phyloP scores from a whole-genome alignment of 1,284 basidiomycete species.

The Hymenochaete sp. region DNA sequence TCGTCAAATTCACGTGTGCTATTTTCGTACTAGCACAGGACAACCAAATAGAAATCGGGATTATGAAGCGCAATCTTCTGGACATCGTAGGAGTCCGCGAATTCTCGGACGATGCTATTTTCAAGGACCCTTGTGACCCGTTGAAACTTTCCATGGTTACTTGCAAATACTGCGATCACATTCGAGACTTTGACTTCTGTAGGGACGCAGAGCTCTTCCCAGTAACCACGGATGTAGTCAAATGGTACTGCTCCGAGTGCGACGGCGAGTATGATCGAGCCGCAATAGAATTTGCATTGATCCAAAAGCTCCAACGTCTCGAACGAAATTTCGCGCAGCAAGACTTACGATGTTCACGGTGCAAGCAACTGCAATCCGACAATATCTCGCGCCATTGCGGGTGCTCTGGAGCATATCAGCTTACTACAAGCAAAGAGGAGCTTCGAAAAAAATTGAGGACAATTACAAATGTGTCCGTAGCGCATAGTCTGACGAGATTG shows the following conservation, averaged over 20 bases:
- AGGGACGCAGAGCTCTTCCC: conserved; percentile 85
- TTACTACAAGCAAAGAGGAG: conserved; percentile 65
- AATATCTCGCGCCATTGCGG: conserved; percentile 81
- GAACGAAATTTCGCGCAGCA: conserved; percentile 81
- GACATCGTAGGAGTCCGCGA: conserved; percentile 86
- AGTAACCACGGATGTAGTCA: conserved; percentile 38
- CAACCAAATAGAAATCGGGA: conserved; percentile 75
- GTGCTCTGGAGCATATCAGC: conserved; percentile 80
- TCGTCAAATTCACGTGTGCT: conserved; percentile 84
- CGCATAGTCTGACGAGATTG: conserved; percentile 57
- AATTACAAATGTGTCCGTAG: conserved; percentile 72
- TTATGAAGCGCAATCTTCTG: conserved; percentile 84
- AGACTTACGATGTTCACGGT: conserved; percentile 82
- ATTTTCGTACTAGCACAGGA: conserved; percentile 74
- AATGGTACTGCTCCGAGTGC: conserved; percentile 66
- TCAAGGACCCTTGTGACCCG: conserved; percentile 90
- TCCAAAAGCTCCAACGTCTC: conserved; percentile 66
- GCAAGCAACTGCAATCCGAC: conserved; percentile 81
- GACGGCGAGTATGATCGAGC: conserved; percentile 82
- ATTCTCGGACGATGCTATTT: conserved; percentile 77
- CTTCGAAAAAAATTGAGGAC: conserved; percentile 63
- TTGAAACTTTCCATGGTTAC: conserved; percentile 84
- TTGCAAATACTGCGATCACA: conserved; percentile 82
- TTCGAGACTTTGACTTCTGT: conserved; percentile 92
- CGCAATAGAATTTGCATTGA: conserved; percentile 79